Base-by-base conservation (phyloP, 331 rosid species). In the Saraca asoca region DNA sequence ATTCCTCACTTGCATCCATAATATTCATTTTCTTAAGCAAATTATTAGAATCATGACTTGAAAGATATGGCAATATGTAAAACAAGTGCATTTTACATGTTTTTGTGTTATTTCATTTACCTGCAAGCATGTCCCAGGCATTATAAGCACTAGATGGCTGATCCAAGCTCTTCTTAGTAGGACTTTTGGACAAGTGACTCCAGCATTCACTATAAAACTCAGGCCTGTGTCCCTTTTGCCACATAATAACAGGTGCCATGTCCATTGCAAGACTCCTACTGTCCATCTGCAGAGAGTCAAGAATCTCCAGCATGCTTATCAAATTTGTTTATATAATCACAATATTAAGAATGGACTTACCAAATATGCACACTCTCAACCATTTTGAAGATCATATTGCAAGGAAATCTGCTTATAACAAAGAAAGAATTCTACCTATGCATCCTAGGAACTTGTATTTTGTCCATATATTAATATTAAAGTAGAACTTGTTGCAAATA, bases 81-180 rank as follows among this genome's bases (percentile, higher is more conserved):
- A 24, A 3, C 31, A 24, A 24, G 31, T 24, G 31, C 31, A 24
- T 24, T 24, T 15, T 50, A 44, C 42, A 17, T 55, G 64, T 70
- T 57, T 58, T n/a, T 34, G 62, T n/a, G 57, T 37, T 19, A 51
- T 62, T 71, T 64, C n/a, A 49, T 86, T 69, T 64, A 88, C 99
- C 99, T 48, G 88, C 44, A 80, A 94, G 96, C 86, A 90, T 62
- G 77, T 94, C 97, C 92, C 88, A 85, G 9, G 88, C 80, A 78
- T 79, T 70, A 63, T 35, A 69, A 56, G 85, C 58, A 64, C 77
- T 82, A 45, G 89, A 70, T 12, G 77, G 71, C 34, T 80, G 75
- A 75, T 81, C 85, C 67, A 64, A 76, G 62, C 83, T 72, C 70
- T 61, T 80, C 68, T 81, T 78, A 45, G 98, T 80, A 75, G 86